Conservation (phyloP, 2,329 filamentous ascomycete genomes). For the Karstenula rhodostoma region DNA sequence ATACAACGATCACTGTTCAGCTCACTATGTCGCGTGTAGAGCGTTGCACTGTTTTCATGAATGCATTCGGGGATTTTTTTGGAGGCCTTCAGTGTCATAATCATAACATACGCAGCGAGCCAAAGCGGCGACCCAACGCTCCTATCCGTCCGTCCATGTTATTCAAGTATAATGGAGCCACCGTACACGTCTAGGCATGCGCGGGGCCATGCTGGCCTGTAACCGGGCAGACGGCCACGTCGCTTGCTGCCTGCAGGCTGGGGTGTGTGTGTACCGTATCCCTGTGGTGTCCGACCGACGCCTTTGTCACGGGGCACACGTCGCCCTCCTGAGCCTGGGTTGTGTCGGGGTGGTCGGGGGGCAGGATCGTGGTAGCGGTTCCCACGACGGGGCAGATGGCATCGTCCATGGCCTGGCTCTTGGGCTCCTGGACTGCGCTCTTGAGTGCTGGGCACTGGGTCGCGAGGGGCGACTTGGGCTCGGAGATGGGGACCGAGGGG, state of each 20-base stretch:
- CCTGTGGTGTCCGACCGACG: conserved; percentile 54
- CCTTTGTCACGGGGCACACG: conserved; percentile 56
- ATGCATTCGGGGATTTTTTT: too few relatives aligned
- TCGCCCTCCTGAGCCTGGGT: conserved; percentile 49
- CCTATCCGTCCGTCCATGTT: background rate
- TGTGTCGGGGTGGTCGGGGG: conserved; percentile 53
- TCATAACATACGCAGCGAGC: background rate
- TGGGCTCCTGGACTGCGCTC: conserved; percentile 45
- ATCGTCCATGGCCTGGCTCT: conserved; percentile 51
- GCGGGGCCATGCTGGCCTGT: conserved; percentile 44
- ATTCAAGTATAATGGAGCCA: background rate
- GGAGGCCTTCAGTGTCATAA: background rate
- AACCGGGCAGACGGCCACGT: conserved; percentile 53
- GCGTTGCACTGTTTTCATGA: too few relatives aligned
- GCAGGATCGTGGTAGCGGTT: conserved; percentile 52
- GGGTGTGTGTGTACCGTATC: conserved; percentile 53
- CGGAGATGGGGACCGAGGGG: conserved; percentile 44
- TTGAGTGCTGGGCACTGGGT: conserved; percentile 54
- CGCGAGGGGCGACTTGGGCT: conserved; percentile 38
- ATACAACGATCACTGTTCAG: too few relatives aligned
- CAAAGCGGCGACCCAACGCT: conserved; percentile 7
- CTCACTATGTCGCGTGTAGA: too few relatives aligned
- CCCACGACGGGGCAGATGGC: conserved; percentile 56
- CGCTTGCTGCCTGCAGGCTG: conserved; percentile 47
- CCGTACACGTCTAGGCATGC: conserved; percentile 17